Conservation (phyloP, 2,329 filamentous ascomycete species). For the Exserohilum turcica region DNA sequence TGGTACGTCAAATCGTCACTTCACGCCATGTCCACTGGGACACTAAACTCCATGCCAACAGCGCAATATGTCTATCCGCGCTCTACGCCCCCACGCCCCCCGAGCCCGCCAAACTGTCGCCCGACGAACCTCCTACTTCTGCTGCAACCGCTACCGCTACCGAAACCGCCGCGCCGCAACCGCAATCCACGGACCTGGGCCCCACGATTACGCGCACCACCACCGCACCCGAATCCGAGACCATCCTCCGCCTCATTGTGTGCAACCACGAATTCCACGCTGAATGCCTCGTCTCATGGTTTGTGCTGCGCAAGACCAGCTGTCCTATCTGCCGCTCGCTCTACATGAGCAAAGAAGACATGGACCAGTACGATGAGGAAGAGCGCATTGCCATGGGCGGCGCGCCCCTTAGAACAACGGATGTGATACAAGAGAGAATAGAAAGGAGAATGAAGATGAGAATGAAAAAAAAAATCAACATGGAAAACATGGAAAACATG, state of each 20-base stretch:
- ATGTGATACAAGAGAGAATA: too few relatives aligned
- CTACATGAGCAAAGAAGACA: slow-evolving; percentile 31
- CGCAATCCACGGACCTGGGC: background rate
- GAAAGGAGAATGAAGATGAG: too few relatives aligned
- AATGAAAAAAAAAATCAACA: too few relatives aligned
- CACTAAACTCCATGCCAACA: slow-evolving; percentile 18
- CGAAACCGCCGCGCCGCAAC: background rate
- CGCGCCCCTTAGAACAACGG: background rate
- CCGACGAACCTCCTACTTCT: slow-evolving; percentile 13
- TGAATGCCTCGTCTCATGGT: slow-evolving; percentile 41
- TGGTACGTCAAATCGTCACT: slow-evolving; percentile 26
- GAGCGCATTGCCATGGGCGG: slow-evolving; percentile 5
- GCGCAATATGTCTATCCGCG: slow-evolving; percentile 42
- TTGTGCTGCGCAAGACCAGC: slow-evolving; percentile 34
- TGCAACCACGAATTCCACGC: slow-evolving; percentile 42
- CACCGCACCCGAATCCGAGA: slow-evolving; percentile 16
- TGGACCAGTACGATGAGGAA: slow-evolving; percentile 23
- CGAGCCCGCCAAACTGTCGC: slow-evolving; percentile 30
- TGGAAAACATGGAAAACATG: too few relatives aligned
- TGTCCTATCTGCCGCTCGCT: slow-evolving; percentile 41
- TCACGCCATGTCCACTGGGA: background rate
- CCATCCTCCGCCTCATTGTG: slow-evolving; percentile 32
- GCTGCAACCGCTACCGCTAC: slow-evolving; percentile 1
- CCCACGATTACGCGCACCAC: slow-evolving; percentile 1
- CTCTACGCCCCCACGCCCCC: slow-evolving; percentile 34